Evolutionary conservation across 345 rosid species (phyloP).

Genomic region (Salix purpurea): DNA sequence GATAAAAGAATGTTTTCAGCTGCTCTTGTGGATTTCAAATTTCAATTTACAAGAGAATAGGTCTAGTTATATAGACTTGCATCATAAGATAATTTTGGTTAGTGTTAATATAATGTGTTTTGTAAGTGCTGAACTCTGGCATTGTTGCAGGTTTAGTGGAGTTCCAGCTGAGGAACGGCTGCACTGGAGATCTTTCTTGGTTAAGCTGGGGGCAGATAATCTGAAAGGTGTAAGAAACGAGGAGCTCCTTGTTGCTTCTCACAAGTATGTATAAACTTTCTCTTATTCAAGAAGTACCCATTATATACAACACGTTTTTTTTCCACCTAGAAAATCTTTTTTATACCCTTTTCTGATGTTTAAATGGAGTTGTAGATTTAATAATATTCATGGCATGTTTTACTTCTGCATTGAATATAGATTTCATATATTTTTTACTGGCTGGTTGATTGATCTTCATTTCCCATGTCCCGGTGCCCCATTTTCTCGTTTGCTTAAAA

Average conservation of each 20-base stretch:
- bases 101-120: background rate
- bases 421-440: background rate
- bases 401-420: background rate
- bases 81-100: background rate
- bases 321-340: background rate
- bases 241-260: slow-evolving; percentile 93
- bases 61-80: background rate
- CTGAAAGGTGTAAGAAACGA: slow-evolving; percentile 86
- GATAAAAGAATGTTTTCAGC: background rate
- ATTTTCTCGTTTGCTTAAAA: background rate
- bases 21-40: background rate
- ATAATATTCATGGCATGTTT: background rate
- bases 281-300: background rate
- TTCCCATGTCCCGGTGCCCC: background rate
- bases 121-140: background rate
- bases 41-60: background rate
- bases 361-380: background rate
- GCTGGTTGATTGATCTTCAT: background rate
- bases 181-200: slow-evolving; percentile 90
- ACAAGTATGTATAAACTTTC: slow-evolving; percentile 56
- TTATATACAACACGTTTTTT: background rate
- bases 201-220: slow-evolving; percentile 87
- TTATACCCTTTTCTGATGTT: background rate
- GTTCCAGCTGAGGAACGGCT: slow-evolving; percentile 93
- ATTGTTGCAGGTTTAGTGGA: slow-evolving; percentile 71